Percentiles rank a stretch among this genome's conserved stretches.
These are phyloP conservation scores for Allomyces arbusculus DNA, from an alignment of 192 early-diverging fungal species.

Conservation along the genomic window DNA sequence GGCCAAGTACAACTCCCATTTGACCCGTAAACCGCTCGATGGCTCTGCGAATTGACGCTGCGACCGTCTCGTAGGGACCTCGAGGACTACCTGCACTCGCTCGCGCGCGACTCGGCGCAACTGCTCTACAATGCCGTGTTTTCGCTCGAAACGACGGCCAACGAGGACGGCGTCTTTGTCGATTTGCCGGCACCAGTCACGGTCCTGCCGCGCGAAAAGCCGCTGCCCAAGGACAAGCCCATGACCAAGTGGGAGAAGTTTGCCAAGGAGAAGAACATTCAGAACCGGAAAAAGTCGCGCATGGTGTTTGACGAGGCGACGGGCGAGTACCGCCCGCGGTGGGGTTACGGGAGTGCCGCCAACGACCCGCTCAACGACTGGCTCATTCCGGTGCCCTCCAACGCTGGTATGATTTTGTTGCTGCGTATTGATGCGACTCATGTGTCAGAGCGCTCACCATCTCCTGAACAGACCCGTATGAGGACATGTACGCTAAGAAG, in stretches of 20 bases:
- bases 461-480: slow-evolving; percentile 44
- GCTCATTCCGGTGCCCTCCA: slow-evolving; percentile 77
- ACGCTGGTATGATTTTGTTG: no score
- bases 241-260: slow-evolving; percentile 98
- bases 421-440: slow-evolving; percentile 5
- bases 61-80: slow-evolving; percentile 12
- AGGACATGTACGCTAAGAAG: slow-evolving; percentile 62
- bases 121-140: slow-evolving; percentile 77
- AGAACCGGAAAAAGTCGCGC: slow-evolving; percentile 56
- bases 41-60: not conserved
- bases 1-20: slow-evolving; percentile 13
- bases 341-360: slow-evolving; percentile 67
- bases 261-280: slow-evolving; percentile 87
- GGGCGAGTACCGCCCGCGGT: slow-evolving; percentile 70
- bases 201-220: slow-evolving; percentile 71
- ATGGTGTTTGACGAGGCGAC: slow-evolving; percentile 65
- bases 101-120: slow-evolving; percentile 64
- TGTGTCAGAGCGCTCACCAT: not conserved
- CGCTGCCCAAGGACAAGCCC: slow-evolving; percentile 70
- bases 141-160: slow-evolving; percentile 40
- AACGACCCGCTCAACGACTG: slow-evolving; percentile 59
- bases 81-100: slow-evolving; percentile 40
- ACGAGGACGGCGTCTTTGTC: slow-evolving; percentile 55
- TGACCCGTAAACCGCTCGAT: not conserved
- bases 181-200: slow-evolving; percentile 45